Evolutionary conservation across 805 yeast genomes (phyloP).

Genomic region (Blastobotrys robertii): DNA sequence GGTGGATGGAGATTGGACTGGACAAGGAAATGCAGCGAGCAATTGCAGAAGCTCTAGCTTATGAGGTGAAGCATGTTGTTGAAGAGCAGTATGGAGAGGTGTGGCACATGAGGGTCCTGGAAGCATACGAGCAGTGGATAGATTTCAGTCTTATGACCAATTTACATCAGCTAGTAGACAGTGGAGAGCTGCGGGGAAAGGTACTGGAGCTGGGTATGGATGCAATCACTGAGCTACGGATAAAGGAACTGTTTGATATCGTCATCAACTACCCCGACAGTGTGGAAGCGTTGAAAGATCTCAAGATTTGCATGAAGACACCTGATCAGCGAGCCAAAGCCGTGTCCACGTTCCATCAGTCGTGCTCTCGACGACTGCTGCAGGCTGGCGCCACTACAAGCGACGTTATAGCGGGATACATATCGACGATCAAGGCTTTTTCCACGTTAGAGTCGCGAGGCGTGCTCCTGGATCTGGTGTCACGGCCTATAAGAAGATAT

Average conservation of each 20-base stretch:
- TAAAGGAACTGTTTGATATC: constrained; percentile 49
- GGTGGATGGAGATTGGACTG: constrained; percentile 15
- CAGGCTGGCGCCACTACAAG: constrained; percentile 78
- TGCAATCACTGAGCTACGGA: constrained; percentile 34
- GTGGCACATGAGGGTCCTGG: constrained; percentile 10
- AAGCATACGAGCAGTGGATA: constrained; percentile 10
- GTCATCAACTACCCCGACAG: constrained; percentile 46
- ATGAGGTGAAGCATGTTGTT: constrained; percentile 11
- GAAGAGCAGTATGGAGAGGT: constrained; percentile 4
- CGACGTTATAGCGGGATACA: constrained; percentile 59
- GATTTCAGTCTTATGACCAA: constrained; percentile 3
- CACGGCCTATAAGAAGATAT: constrained; percentile 64
- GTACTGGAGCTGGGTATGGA: constrained; percentile 8
- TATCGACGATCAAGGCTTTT: constrained; percentile 62
- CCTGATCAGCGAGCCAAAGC: constrained; percentile 41
- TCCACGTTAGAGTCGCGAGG: constrained; percentile 79
- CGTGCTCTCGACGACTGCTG: constrained; percentile 40
- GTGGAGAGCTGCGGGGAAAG: constrained; percentile 8
- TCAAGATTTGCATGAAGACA: constrained; percentile 41
- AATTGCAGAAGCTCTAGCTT: constrained; percentile 14
- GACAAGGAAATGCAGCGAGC: constrained; percentile 13
- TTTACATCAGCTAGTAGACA: constrained; percentile 9
- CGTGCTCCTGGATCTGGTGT: constrained; percentile 66
- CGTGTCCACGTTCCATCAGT: constrained; percentile 39
- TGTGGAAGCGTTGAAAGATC: constrained; percentile 44